These are phyloP conservation scores for Leucocoprinus birnbaumii DNA, from an alignment of 768 basidiomycete species.

Conservation along the genomic window DNA sequence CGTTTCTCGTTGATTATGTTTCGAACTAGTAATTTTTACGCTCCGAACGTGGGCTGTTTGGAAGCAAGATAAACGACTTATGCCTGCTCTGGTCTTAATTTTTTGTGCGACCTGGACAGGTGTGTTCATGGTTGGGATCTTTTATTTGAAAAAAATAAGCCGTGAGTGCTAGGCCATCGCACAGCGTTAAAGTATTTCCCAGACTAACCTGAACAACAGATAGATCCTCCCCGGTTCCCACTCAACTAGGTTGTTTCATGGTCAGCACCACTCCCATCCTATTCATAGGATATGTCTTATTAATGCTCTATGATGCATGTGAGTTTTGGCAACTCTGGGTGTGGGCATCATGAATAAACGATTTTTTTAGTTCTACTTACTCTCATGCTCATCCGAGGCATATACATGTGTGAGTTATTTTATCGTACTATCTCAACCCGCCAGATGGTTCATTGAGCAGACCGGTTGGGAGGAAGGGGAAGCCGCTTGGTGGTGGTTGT, in stretches of 20 bases:
- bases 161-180: not conserved
- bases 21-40: not conserved
- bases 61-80: not conserved
- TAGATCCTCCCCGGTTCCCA: not conserved
- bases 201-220: not conserved
- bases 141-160: not conserved
- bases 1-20: too few relatives aligned
- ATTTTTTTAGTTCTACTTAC: not conserved
- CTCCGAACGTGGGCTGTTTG: constrained; percentile 6
- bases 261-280: not conserved
- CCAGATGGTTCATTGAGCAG: not conserved
- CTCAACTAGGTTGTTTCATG: not conserved
- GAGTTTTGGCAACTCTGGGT: not conserved
- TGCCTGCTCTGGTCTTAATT: not conserved
- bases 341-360: not conserved
- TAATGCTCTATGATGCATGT: constrained; percentile 6
- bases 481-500: not conserved
- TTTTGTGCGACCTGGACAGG: not conserved
- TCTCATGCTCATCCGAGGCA: not conserved
- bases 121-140: not conserved
- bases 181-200: not conserved
- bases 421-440: too few relatives aligned
- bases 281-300: not conserved
- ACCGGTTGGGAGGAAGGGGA: not conserved
- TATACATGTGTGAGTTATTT: not conserved